These are phyloP conservation scores for Wickerhamiella infanticola DNA, from an alignment of 1,139 yeast species.

Conservation along the genomic window DNA sequence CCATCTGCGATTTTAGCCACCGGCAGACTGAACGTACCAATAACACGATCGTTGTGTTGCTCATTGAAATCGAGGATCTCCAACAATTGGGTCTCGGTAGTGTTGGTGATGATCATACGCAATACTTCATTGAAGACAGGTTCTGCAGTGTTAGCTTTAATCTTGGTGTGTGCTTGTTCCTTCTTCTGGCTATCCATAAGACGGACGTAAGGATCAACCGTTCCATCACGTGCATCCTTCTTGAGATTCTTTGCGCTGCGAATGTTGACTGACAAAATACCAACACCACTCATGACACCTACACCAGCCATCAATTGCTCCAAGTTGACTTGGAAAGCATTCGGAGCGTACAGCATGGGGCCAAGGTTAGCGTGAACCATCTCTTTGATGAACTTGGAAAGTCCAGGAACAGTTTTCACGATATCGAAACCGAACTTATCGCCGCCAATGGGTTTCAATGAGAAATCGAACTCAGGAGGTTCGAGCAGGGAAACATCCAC, in stretches of 20 bases:
- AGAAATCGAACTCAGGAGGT: slow-evolving; percentile 77
- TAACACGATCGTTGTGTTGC: slow-evolving; percentile 57
- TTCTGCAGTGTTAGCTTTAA: slow-evolving; percentile 43
- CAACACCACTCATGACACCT: slow-evolving; percentile 65
- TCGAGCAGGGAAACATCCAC: slow-evolving; percentile 71
- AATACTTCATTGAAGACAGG: slow-evolving; percentile 81
- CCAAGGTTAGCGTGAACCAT: slow-evolving; percentile 79
- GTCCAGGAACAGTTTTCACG: slow-evolving; percentile 69
- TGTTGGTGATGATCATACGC: slow-evolving; percentile 52
- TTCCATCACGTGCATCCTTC: slow-evolving; percentile 54
- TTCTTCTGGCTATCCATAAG: slow-evolving; percentile 32
- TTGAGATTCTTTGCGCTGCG: slow-evolving; percentile 53
- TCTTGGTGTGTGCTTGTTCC: slow-evolving; percentile 49
- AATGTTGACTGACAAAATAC: slow-evolving; percentile 59
- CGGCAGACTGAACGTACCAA: slow-evolving; percentile 68
- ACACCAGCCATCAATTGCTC: slow-evolving; percentile 85
- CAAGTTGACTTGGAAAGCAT: slow-evolving; percentile 80
- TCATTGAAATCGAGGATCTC: slow-evolving; percentile 62
- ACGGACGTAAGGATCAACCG: slow-evolving; percentile 81
- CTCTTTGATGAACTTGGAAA: slow-evolving; percentile 63
- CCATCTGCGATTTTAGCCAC: slow-evolving; percentile 45
- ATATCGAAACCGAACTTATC: slow-evolving; percentile 67
- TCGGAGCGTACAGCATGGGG: slow-evolving; percentile 73
- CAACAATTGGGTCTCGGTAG: slow-evolving; percentile 66
- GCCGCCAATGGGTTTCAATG: slow-evolving; percentile 60